Conservation (phyloP, 495 filamentous ascomycete genomes). For the Penicillium nucicola region DNA sequence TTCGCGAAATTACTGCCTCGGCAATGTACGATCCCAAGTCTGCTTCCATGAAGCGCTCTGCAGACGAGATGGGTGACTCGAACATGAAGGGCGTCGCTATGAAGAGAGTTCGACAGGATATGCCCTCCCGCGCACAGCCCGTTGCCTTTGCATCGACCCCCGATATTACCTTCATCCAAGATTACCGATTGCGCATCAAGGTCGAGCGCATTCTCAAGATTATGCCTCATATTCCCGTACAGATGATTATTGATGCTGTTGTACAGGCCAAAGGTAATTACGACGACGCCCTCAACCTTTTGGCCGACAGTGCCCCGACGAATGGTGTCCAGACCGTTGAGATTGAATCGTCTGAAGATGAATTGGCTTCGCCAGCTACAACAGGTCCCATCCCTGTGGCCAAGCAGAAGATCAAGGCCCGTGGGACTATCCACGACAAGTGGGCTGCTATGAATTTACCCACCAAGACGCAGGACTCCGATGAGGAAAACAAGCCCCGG, state of each 20-base stretch:
- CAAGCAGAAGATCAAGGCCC: slow-evolving; percentile 60
- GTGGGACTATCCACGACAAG: slow-evolving; percentile 58
- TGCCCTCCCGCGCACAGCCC: slow-evolving; percentile 55
- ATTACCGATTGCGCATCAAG: slow-evolving; percentile 48
- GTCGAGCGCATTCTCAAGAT: slow-evolving; percentile 55
- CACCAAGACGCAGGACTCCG: slow-evolving; percentile 11
- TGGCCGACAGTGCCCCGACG: slow-evolving; percentile 25
- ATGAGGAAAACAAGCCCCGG: slow-evolving; percentile 31
- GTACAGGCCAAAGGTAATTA: slow-evolving; percentile 50
- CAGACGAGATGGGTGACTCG: slow-evolving; percentile 42
- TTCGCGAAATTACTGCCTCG: slow-evolving; percentile 47
- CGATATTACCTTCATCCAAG: slow-evolving; percentile 48
- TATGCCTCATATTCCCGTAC: slow-evolving; percentile 48
- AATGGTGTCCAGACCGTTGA: slow-evolving; percentile 3
- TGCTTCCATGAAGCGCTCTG: slow-evolving; percentile 36
- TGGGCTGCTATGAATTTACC: slow-evolving; percentile 49
- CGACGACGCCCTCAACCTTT: slow-evolving; percentile 54
- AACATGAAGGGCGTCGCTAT: slow-evolving; percentile 35
- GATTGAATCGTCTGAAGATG: slow-evolving; percentile 39
- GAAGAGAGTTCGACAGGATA: slow-evolving; percentile 45
- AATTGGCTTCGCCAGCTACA: slow-evolving; percentile 24
- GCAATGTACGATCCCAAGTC: slow-evolving; percentile 44
- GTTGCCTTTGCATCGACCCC: slow-evolving; percentile 18
- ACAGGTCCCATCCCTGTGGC: slow-evolving; percentile 20
- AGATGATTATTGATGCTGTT: slow-evolving; percentile 51